phyloP scores from a whole-genome alignment of 331 rosid genomes.

The Malus hybrid region DNA sequence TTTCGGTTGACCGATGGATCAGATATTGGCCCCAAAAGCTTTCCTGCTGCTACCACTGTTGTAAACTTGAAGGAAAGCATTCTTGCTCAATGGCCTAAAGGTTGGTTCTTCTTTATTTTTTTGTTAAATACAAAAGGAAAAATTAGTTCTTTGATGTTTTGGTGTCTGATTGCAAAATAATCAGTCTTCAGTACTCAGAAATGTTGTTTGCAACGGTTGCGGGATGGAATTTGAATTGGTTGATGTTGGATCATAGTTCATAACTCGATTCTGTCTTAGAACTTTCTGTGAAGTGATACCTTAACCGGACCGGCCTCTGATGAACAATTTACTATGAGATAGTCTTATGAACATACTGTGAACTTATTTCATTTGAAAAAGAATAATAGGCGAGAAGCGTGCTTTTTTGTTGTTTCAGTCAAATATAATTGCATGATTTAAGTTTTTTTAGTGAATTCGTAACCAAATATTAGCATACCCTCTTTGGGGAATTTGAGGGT shows the following conservation, averaged over 20 bases:
- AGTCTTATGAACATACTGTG: background rate
- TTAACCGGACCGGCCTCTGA: background rate
- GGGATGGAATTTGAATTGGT: background rate
- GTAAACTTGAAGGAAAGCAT: constrained; percentile 77
- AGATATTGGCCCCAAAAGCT: constrained; percentile 89
- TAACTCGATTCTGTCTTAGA: background rate
- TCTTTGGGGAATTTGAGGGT: background rate
- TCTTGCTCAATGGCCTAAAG: constrained; percentile 97
- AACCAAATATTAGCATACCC: background rate
- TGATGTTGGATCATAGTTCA: background rate
- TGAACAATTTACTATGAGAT: background rate
- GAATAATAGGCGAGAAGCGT: background rate
- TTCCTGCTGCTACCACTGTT: constrained; percentile 82
- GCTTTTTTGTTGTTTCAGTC: background rate
- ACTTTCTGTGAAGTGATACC: background rate
- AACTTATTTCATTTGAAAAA: background rate
- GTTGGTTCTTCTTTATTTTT: constrained; percentile 26
- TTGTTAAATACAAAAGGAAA: background rate
- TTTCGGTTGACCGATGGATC: constrained; percentile 87
- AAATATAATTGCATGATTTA: too few species aligned
- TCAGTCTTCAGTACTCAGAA: background rate
- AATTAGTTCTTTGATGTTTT: background rate
- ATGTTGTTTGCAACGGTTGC: background rate
- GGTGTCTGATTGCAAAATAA: constrained; percentile 2
- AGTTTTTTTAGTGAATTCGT: too few species aligned